Percentiles rank a stretch among this genome's conserved stretches.
phyloP scores from a whole-genome alignment of 2,329 filamentous ascomycete species.

The Huntiella bhutanensis region DNA sequence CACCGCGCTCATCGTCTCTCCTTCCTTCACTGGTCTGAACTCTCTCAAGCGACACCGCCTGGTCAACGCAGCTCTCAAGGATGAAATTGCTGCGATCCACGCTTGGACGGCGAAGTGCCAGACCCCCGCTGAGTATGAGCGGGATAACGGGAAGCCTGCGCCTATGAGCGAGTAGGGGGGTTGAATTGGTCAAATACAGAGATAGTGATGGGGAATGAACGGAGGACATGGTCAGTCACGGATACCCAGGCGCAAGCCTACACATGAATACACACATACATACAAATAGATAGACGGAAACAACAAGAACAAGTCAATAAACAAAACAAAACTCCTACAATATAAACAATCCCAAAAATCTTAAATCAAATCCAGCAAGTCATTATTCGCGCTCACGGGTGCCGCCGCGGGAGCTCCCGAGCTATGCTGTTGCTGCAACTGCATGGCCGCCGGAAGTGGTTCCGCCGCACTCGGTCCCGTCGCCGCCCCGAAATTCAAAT shows the following conservation, averaged over 20 bases:
- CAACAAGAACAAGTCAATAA: not conserved
- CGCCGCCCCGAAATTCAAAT: slow-evolving; percentile 50
- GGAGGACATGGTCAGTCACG: not conserved
- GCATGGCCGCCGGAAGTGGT: slow-evolving; percentile 44
- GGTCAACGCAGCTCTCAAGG: slow-evolving; percentile 66
- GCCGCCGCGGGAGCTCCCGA: slow-evolving; percentile 14
- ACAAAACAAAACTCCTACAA: not conserved
- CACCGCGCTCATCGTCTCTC: slow-evolving; percentile 40
- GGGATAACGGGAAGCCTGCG: slow-evolving; percentile 26
- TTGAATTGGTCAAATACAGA: slow-evolving; percentile 22
- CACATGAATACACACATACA: not conserved
- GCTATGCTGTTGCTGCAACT: slow-evolving; percentile 25
- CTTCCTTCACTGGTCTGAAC: slow-evolving; percentile 50
- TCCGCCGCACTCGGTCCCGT: slow-evolving; percentile 25
- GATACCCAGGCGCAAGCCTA: slow-evolving; percentile 7
- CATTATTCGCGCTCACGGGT: slow-evolving; percentile 21
- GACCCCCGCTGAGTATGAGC: slow-evolving; percentile 77
- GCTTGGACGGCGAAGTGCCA: slow-evolving; percentile 91
- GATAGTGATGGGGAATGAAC: not conserved
- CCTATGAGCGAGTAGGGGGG: slow-evolving; percentile 9
- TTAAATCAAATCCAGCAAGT: slow-evolving; percentile 31
- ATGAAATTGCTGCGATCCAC: slow-evolving; percentile 79
- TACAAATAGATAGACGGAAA: not conserved
- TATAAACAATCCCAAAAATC: not conserved
- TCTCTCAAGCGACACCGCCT: slow-evolving; percentile 72